phyloP scores from a whole-genome alignment of 495 filamentous ascomycete species.

The Neurospora sp. region DNA sequence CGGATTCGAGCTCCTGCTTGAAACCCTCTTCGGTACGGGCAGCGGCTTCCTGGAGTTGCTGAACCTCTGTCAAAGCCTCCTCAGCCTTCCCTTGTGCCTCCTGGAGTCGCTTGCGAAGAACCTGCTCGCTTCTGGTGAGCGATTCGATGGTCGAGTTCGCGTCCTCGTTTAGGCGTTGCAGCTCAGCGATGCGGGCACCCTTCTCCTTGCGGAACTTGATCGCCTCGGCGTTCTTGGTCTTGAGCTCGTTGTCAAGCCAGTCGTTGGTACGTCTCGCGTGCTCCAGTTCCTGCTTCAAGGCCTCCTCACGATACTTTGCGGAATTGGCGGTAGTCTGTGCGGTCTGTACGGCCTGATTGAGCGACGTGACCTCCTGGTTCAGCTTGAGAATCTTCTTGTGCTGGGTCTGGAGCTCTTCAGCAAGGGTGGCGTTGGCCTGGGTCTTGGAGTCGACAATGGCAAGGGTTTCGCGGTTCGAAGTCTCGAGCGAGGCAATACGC shows the following conservation, averaged over 20 bases:
- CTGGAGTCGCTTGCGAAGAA: constrained; percentile 67
- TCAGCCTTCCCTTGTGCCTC: constrained; percentile 81
- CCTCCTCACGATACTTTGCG: constrained; percentile 79
- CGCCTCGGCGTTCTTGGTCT: constrained; percentile 75
- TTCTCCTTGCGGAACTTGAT: constrained; percentile 94
- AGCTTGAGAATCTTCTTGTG: constrained; percentile 81
- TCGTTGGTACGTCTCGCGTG: constrained; percentile 79
- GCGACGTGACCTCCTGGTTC: constrained; percentile 63
- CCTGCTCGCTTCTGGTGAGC: constrained; percentile 66
- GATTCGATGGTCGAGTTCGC: constrained; percentile 63
- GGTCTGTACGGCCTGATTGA: constrained; percentile 74
- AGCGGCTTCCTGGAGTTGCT: constrained; percentile 74
- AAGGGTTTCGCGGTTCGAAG: constrained; percentile 81
- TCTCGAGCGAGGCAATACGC: constrained; percentile 76
- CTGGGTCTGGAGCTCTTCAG: constrained; percentile 73
- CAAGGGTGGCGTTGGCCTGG: constrained; percentile 71
- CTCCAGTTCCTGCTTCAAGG: constrained; percentile 79
- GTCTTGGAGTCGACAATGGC: constrained; percentile 83
- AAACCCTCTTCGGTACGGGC: constrained; percentile 72
- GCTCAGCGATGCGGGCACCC: constrained; percentile 68
- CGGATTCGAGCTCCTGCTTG: constrained; percentile 69
- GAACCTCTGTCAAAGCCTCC: constrained; percentile 67
- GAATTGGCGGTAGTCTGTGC: constrained; percentile 66
- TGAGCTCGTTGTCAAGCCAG: constrained; percentile 82
- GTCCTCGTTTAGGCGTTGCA: constrained; percentile 85